These are phyloP conservation scores for Acanthamoeba sp. DNA, from an alignment of 208 protist species.

Conservation along the genomic window DNA sequence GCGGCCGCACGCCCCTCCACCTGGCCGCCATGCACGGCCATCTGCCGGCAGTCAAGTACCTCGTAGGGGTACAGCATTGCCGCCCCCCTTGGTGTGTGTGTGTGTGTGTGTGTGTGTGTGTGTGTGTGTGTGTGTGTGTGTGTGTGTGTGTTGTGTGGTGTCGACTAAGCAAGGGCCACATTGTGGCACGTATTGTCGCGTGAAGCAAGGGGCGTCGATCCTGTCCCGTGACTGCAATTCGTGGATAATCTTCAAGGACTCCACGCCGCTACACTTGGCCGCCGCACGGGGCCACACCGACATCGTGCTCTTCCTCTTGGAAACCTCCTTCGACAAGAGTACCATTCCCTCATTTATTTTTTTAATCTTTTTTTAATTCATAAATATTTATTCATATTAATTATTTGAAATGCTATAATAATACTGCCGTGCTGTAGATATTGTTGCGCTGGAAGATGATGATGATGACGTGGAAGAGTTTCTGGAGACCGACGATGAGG, in stretches of 20 bases:
- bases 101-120: constrained; percentile 29
- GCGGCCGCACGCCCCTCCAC: constrained; percentile 9
- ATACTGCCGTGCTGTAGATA: neutral
- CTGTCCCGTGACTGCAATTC: neutral
- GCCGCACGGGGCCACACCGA: constrained; percentile 6
- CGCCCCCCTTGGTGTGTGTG: no score
- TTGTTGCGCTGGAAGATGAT: neutral
- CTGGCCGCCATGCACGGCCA: neutral
- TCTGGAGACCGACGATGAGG: neutral
- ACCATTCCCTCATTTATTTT: neutral
- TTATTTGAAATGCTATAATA: neutral
- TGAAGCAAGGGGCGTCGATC: constrained; percentile 10
- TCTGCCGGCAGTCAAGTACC: neutral
- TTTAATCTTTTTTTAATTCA: neutral
- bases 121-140: constrained; percentile 47
- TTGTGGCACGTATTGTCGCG: neutral
- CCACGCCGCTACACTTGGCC: constrained; percentile 25
- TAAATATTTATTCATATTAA: no score
- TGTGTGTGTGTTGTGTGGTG: neutral
- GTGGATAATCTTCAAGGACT: constrained; percentile 21
- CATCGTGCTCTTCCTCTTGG: constrained; percentile 25
- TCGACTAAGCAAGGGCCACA: neutral
- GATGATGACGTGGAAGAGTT: neutral
- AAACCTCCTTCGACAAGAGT: neutral
- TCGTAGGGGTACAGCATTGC: neutral